Evolutionary conservation across 2,329 filamentous ascomycete species (phyloP), one percentile per base, ranked within the genome.

Genomic region (Raffaelea deltoideospora): DNA sequence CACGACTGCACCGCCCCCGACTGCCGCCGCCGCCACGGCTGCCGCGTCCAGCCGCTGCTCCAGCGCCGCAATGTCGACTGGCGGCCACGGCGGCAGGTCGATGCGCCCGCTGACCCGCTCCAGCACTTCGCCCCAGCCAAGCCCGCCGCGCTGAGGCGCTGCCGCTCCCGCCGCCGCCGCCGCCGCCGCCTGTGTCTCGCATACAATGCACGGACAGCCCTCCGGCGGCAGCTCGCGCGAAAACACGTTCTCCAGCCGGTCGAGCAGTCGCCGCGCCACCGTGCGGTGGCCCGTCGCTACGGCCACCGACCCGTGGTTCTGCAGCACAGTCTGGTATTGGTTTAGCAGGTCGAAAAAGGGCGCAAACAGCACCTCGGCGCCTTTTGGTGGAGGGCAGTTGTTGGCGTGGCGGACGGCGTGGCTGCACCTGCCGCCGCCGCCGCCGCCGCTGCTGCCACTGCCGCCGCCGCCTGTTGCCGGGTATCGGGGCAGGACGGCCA

Each of bases 221-320:
- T 94, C 77, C 0, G 76, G 76, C 0, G 87, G 87, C 26, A 98
- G 77, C 50, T 96, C 88, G 41, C 90, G 72, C 3, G 86, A 87
- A 57, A 98, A 96, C 9, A 98, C 86, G 39, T 88, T 84, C 53
- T 95, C 88, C 4, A 98, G 65, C 27, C 90, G 76, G 57, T 98
- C 88, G 5, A 96, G 69, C 19, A 96, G 61, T 35, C 87, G 74
- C 5, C 90, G 76, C 4, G 90, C 90, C n/a, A 96, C 82, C 0
- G 88, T 95, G 37, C 84, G 76, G 55, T 96, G 94, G 6, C 90
- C 90, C 0, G 88, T 96, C 14, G 90, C 90, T 2, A 96, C 90
- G 3, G 90, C 90, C 5, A 98, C 63, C 0, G 88, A 96, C 4
- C 90, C 90, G 47, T 81, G 84, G 43, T 80, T 86, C 30, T 69